Percentiles rank a stretch among this genome's conserved stretches.
These are phyloP conservation scores for Viola odorata DNA, from an alignment of 345 rosid species.

Conservation along the genomic window DNA sequence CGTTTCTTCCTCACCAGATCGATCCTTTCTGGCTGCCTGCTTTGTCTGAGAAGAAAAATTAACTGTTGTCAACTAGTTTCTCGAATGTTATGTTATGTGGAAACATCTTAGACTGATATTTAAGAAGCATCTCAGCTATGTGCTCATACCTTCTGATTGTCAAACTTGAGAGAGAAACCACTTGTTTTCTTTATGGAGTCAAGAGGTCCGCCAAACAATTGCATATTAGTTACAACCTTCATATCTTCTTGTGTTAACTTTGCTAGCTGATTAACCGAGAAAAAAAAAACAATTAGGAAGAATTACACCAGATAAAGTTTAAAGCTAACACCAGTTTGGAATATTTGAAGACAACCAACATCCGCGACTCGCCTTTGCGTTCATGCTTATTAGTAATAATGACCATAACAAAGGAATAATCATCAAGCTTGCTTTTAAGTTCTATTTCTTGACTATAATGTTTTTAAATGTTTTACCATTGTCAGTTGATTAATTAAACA, in stretches of 20 bases:
- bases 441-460: background rate
- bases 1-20: constrained; percentile 81
- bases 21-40: constrained; percentile 75
- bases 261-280: constrained; percentile 53
- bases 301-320: too few species aligned
- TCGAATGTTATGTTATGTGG: constrained; percentile 2
- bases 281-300: background rate
- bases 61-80: constrained; percentile 4
- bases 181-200: constrained; percentile 37
- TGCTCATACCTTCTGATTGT: constrained; percentile 60
- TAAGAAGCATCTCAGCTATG: background rate
- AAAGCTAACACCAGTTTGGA: too few species aligned
- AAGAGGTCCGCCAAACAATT: constrained; percentile 60
- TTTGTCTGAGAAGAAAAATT: constrained; percentile 48
- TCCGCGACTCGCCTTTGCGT: too few species aligned
- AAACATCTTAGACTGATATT: constrained; percentile 4
- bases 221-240: constrained; percentile 73
- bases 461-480: background rate
- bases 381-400: too few species aligned
- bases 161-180: constrained; percentile 81
- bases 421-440: background rate
- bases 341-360: too few species aligned
- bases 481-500: background rate
- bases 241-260: constrained; percentile 64
- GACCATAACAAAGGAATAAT: background rate